Evolutionary conservation across 257 asterid species (phyloP).

Genomic region (Pogostemon cablin): DNA sequence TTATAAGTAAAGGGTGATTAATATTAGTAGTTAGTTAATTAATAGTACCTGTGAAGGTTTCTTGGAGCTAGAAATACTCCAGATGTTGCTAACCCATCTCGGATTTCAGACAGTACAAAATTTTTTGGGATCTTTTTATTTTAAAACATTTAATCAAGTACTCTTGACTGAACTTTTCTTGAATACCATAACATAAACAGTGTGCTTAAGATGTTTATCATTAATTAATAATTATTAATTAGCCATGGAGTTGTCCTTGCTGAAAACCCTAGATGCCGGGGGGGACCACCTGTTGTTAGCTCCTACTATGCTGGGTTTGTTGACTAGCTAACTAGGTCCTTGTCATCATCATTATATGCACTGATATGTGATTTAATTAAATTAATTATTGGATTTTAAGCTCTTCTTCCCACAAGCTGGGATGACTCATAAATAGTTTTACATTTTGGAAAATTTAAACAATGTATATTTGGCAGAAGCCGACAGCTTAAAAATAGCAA

Average conservation of each 20-base stretch:
- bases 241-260: slow-evolving; percentile 2
- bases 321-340: background rate
- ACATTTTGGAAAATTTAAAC: slow-evolving; percentile 19
- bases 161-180: slow-evolving; percentile 7
- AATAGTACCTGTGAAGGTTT: too few species aligned
- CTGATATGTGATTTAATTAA: background rate
- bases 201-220: too few species aligned
- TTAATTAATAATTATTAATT: too few species aligned
- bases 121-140: too few species aligned
- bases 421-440: slow-evolving; percentile 24
- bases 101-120: too few species aligned
- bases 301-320: too few species aligned
- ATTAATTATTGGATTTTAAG: background rate
- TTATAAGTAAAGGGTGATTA: too few species aligned
- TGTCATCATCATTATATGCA: background rate
- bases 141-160: too few species aligned
- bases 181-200: background rate
- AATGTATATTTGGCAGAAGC: background rate
- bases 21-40: too few species aligned
- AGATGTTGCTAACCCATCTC: too few species aligned
- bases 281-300: slow-evolving; percentile 36
- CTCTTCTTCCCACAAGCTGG: slow-evolving; percentile 37
- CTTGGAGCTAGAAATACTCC: too few species aligned
- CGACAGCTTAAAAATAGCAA: background rate
- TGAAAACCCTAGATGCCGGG: slow-evolving; percentile 38